phyloP scores from a whole-genome alignment of 495 filamentous ascomycete genomes.

The Penicillium lagena region DNA sequence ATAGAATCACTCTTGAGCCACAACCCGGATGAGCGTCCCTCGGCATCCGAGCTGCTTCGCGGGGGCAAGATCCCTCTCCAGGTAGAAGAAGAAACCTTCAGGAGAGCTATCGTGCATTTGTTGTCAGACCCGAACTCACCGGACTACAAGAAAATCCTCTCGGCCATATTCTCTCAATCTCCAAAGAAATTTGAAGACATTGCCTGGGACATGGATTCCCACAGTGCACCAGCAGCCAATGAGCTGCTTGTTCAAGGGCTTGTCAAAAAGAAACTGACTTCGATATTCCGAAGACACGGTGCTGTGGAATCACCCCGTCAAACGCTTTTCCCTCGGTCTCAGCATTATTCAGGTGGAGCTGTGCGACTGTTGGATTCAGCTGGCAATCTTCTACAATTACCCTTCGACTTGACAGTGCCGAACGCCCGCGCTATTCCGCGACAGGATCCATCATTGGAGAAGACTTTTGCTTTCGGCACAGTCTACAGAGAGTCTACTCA shows the following conservation, averaged over 20 bases:
- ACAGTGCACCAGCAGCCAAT: slow-evolving; percentile 46
- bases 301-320: slow-evolving; percentile 75
- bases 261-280: slow-evolving; percentile 67
- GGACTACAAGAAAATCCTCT: slow-evolving; percentile 84
- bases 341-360: slow-evolving; percentile 64
- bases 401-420: slow-evolving; percentile 86
- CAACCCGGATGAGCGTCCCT: slow-evolving; percentile 72
- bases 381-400: slow-evolving; percentile 81
- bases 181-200: slow-evolving; percentile 74
- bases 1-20: slow-evolving; percentile 77
- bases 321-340: slow-evolving; percentile 72
- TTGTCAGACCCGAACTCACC: slow-evolving; percentile 72
- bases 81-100: slow-evolving; percentile 86
- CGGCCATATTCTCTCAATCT: slow-evolving; percentile 69
- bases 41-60: slow-evolving; percentile 75
- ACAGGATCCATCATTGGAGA: slow-evolving; percentile 58
- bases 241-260: slow-evolving; percentile 66
- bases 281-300: slow-evolving; percentile 86
- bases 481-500: slow-evolving; percentile 78
- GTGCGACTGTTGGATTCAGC: slow-evolving; percentile 75
- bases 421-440: slow-evolving; percentile 81
- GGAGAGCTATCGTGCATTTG: slow-evolving; percentile 71
- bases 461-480: slow-evolving; percentile 81
- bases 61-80: slow-evolving; percentile 85
- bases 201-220: slow-evolving; percentile 73